Conservation (phyloP, 2,329 filamentous ascomycete species). For the Aspergillus brasiliensis region DNA sequence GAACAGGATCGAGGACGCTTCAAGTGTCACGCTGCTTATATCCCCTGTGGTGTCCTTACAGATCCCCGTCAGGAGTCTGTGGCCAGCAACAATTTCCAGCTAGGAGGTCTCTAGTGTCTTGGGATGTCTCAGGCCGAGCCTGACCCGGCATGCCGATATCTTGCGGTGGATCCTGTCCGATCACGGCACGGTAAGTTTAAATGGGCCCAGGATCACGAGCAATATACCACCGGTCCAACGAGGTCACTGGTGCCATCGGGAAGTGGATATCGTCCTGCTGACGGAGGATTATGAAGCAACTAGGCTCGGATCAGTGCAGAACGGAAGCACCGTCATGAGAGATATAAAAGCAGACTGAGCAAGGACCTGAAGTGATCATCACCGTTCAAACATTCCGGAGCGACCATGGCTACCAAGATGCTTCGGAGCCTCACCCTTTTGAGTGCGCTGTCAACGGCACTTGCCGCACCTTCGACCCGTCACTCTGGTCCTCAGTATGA, state of each 20-base stretch:
- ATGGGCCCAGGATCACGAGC: background rate
- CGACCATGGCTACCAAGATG: background rate
- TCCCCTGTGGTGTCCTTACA: background rate
- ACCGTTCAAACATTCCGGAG: background rate
- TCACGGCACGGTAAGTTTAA: background rate
- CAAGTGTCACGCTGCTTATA: too few relatives aligned
- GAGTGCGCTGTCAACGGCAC: background rate
- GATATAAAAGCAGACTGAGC: background rate
- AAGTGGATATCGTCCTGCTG: background rate
- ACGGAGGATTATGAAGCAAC: background rate
- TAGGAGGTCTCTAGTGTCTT: background rate
- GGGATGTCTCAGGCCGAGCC: background rate
- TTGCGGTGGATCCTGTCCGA: background rate
- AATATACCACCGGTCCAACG: background rate
- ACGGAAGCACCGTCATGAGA: background rate
- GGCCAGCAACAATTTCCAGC: background rate
- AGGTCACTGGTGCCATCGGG: background rate
- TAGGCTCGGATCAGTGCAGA: background rate
- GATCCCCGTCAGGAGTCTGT: background rate
- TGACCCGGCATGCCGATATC: background rate
- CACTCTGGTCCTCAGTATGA: constrained; percentile 17
- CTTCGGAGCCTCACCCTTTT: background rate
- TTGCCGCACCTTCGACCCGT: background rate
- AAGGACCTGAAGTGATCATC: background rate
- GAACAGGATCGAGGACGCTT: too few relatives aligned